These are phyloP conservation scores for Cyclocybe aegerita DNA, from an alignment of 768 basidiomycete species.

Conservation along the genomic window DNA sequence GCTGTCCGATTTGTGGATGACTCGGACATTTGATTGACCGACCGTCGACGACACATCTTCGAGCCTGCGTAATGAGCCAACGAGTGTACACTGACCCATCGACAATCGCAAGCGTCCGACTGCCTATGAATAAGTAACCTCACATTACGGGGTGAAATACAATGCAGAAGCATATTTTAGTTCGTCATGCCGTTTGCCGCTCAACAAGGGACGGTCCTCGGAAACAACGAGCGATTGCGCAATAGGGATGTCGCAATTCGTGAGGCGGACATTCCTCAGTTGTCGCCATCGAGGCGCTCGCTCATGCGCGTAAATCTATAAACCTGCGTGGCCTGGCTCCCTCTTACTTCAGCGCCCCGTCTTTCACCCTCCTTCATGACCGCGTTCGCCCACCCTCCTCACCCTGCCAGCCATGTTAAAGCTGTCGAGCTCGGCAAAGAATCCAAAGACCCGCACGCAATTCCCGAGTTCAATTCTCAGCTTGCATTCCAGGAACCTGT, in stretches of 20 bases:
- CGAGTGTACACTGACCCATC: no score
- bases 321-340: neutral
- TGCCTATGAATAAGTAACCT: no score
- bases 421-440: neutral
- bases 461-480: slow-evolving; percentile 18
- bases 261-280: neutral
- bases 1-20: no score
- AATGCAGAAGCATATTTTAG: neutral
- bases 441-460: slow-evolving; percentile 14
- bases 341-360: neutral
- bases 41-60: no score
- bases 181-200: neutral
- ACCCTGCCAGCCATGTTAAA: slow-evolving; percentile 16
- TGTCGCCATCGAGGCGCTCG: neutral
- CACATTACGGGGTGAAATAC: neutral
- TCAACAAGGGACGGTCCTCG: neutral
- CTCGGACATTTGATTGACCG: no score
- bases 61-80: no score
- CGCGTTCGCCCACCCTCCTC: slow-evolving; percentile 28
- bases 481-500: slow-evolving; percentile 40
- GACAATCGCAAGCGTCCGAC: no score
- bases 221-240: slow-evolving; percentile 8
- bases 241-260: slow-evolving; percentile 14
- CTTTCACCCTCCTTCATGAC: slow-evolving; percentile 19
- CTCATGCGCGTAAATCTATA: neutral